Evolutionary conservation across 2,329 filamentous ascomycete genomes (phyloP).

Genomic region (Claviceps pazoutovae): DNA sequence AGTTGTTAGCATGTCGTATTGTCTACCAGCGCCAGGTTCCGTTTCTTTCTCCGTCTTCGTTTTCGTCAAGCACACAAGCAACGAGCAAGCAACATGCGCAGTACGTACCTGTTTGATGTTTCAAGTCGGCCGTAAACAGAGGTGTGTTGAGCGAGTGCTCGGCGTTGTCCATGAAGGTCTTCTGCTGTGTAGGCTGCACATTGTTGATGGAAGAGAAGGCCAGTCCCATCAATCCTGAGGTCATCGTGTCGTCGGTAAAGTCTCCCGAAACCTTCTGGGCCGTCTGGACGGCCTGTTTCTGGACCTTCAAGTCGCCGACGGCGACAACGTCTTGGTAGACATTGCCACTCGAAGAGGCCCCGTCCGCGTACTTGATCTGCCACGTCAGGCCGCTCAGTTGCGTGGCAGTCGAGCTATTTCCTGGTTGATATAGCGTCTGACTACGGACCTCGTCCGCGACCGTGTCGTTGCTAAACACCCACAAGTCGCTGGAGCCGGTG

Average conservation of each 20-base stretch:
- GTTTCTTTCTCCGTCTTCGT: too few species aligned
- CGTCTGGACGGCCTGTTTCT: conserved; percentile 28
- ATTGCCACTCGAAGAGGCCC: conserved; percentile 26
- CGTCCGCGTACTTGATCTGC: conserved; percentile 30
- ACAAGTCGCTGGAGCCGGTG: conserved; percentile 15
- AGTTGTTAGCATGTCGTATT: not conserved
- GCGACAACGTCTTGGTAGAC: conserved; percentile 30
- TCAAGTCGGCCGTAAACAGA: conserved; percentile 58
- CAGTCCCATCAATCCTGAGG: conserved; percentile 28
- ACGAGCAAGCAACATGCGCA: too few species aligned
- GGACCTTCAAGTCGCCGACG: conserved; percentile 26
- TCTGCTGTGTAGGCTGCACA: conserved; percentile 24
- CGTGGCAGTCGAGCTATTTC: conserved; percentile 23
- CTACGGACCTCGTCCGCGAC: conserved; percentile 20
- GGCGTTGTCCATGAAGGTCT: conserved; percentile 28
- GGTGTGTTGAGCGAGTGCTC: conserved; percentile 7
- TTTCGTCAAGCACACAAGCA: too few species aligned
- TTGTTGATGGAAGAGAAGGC: conserved; percentile 29
- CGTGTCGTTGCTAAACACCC: conserved; percentile 29
- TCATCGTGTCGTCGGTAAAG: conserved; percentile 27
- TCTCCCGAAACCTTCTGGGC: conserved; percentile 25
- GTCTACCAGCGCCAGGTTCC: too few species aligned
- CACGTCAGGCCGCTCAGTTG: conserved; percentile 24
- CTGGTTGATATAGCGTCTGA: conserved; percentile 26
- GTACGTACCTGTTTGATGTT: conserved; percentile 25